Evolutionary conservation across 441 rosid genomes (phyloP), one percentile per base, ranked within the genome.

Genomic region (Gossypium schwendimanii): DNA sequence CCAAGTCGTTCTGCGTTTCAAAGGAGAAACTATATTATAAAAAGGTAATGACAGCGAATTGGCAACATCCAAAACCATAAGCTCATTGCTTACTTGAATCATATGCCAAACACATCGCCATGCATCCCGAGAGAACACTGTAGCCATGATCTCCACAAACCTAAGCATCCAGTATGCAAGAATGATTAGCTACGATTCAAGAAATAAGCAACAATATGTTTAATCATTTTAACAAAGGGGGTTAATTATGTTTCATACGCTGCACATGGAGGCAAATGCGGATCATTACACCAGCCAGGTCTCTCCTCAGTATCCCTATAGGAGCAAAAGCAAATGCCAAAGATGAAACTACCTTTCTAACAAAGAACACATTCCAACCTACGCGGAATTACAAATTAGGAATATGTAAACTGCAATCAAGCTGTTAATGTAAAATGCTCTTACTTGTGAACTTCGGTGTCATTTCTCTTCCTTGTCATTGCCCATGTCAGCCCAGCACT

Each of bases 101-200:
- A 94, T 88, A 77, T 94, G 78, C 99, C 98, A 94, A 70, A 87
- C 96, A 78, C 99, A 92, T 6, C 89, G 93, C 98, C 99, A 94
- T 60, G 98, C 98, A 49, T 87, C 84, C 33, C 87, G 93, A 73
- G 98, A 91, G 82, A 94, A 94, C 70, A 94, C 97, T 2, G 98
- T 87, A 70, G 98, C 98, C 99, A 94, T 94, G 75, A 94, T 92
- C 86, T 92, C 98, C 0, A 94, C 99, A 70, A 94, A 94, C 67
- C 99, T 94, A 88, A 65, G 63, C 57, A 75, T 72, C 0, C 69
- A 62, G 24, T 7, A 50, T 68, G 58, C 26, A 66, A 60, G 28
- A 60, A 31, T 23, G 26, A 73, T 54, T 53, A 31, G 24, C 61
- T 67, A 21, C 44, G 61, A 20, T 70, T 21, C 17, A 58, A 62